Base-by-base conservation (phyloP, 139 green algal genomes). In the Cymbomonas tetramitiformis region DNA sequence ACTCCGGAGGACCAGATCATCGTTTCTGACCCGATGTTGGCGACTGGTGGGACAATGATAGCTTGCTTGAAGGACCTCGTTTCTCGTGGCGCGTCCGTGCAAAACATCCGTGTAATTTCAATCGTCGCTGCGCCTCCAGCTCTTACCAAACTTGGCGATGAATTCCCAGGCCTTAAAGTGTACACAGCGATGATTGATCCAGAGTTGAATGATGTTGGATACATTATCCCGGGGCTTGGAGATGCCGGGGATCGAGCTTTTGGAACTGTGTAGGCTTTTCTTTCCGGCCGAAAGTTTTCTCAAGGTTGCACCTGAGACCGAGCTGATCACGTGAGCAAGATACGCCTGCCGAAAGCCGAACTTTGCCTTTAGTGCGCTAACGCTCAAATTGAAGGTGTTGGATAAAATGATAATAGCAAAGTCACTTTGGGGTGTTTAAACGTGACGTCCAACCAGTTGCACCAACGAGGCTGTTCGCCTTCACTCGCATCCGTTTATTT, bases 181-280 rank as follows among this genome's bases (percentile, higher is more conserved):
- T 96, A 92, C 73, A 81, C 82, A 12, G 84, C 76, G 18, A 91
- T 87, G 48, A 95, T 95, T 33, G 88, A 96, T 65, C 53, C 81
- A 6, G 79, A 94, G 61, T 69, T 96, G 5, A 82, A 94, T 67
- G 86, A 91, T 7, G 68, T 79, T 4, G 88, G 88, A 1, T 95
- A 82, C 75, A 96, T 96, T 47, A 43, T 95, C 0, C 88, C 88
- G 1, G 88, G 88, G 1, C 61, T 95, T 10, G 88, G 88, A 0
- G 87, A 96, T 65, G 87, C 88, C 1, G 88, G 88, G 0, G 88
- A 96, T 64, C 62, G 87, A 9, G 73, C 70, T 0, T 96, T 83
- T 59, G 82, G 82, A 30, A 94, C 81, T 3, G 31, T 53, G 24
- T 70, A n/a, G n/a, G n/a, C n/a, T n/a, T n/a, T n/a, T n/a, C n/a